Evolutionary conservation across 1,284 basidiomycete species (phyloP), one percentile per base, ranked within the genome.

Genomic region (Moesziomyces antarcticus): DNA sequence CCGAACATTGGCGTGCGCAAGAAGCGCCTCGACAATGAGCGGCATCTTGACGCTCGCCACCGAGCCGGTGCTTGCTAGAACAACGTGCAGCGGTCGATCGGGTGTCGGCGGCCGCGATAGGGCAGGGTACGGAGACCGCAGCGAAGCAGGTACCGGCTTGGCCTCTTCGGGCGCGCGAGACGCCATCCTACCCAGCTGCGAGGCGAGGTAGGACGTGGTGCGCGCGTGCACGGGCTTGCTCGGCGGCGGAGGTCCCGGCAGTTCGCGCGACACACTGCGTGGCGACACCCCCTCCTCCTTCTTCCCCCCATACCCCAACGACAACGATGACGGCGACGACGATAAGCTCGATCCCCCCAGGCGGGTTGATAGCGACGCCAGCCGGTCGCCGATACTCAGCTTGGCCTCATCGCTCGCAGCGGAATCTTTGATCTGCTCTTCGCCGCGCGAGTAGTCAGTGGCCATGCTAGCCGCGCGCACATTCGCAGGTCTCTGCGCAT

Each of bases 11-110:
- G 85, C 81, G 79, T 92, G 89, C 75, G 86, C 85, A 53, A 91
- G 85, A 35, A 98, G 86, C 66, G 90, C 90, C 30, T 88, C 85
- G 3, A 94, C 92, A 55, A 99, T 97, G 41, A 96, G 87, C 1
- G 94, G 94, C 1, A 91, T 90, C 82, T 98, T 98, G 80, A 99
- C 89, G 54, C 93, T 93, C 0, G 96, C 96, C 1, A 99, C 96
- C 77, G 93, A 96, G 13, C 96, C 95, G 0, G 93, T 93, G 0
- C 91, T 90, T 52, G 96, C 91, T 43, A 99, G 86, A 7, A 98
- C 86, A 41, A 97, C 89, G 82, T 97, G 86, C 46, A 74, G 56
- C 11, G 77, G 80, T 44, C 77, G 62, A 5, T 53, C 50, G 1
- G 35, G 5, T 0, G 61, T 70, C 0, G 82, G 82, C 5, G 82